Evolutionary conservation across 1,139 yeast species (phyloP).

Genomic region (Geotrichum australiense): DNA sequence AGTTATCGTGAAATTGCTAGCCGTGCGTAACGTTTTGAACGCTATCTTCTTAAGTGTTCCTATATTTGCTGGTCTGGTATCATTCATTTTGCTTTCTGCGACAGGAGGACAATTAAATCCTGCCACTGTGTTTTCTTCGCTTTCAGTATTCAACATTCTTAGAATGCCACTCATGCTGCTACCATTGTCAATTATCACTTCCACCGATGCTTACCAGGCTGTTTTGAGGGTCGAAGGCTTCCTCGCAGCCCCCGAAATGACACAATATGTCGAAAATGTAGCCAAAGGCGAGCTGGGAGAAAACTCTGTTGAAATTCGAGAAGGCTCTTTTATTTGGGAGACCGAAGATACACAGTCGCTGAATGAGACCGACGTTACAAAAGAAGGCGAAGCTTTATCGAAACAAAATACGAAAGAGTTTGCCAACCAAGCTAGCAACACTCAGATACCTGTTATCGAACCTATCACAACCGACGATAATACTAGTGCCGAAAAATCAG

Average conservation of each 20-base stretch:
- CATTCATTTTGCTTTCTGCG: conserved; percentile 67
- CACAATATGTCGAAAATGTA: conserved; percentile 29
- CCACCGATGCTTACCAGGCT: conserved; percentile 65
- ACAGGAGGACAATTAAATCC: conserved; percentile 51
- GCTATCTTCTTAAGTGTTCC: conserved; percentile 58
- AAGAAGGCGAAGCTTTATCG: conserved; percentile 18
- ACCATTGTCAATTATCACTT: conserved; percentile 57
- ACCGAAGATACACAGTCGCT: conserved; percentile 33
- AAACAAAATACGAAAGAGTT: conserved; percentile 27
- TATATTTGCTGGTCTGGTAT: conserved; percentile 58
- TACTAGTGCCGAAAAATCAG: conserved; percentile 34
- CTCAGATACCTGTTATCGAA: conserved; percentile 29
- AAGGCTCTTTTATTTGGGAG: conserved; percentile 69
- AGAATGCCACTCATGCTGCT: conserved; percentile 65
- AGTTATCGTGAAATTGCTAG: conserved; percentile 30
- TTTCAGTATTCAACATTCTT: conserved; percentile 64
- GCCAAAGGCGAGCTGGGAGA: conserved; percentile 30
- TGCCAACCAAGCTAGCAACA: conserved; percentile 24
- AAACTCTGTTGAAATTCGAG: conserved; percentile 43
- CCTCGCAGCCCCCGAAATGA: conserved; percentile 41
- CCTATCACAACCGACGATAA: conserved; percentile 33
- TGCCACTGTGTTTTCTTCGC: conserved; percentile 71
- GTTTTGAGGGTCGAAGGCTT: conserved; percentile 51
- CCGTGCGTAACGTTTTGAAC: conserved; percentile 47
- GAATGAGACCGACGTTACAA: conserved; percentile 18